Evolutionary conservation across 2,329 filamentous ascomycete genomes (phyloP), one percentile per base, ranked within the genome.

Genomic region (Nigrospora osmanthi): DNA sequence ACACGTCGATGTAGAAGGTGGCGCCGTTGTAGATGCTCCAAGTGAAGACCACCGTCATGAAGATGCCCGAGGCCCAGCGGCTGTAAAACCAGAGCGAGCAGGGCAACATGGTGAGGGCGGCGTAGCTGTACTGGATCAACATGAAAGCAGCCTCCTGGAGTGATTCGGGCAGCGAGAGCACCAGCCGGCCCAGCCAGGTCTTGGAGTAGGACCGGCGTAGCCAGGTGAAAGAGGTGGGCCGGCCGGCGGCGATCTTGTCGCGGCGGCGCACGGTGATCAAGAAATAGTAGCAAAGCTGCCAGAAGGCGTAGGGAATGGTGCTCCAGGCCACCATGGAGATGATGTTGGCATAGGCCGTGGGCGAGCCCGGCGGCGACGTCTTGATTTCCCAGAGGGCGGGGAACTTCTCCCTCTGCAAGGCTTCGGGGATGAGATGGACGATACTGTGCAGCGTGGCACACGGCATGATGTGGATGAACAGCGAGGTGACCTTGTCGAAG

Each of bases 391-490:
- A 89, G 52, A 95, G 80, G 12, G 90, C 91, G 1, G 91, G 90
- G 61, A 95, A 97, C 16, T 83, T 80, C 23, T 71, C 66, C 51
- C 75, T 70, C 58, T 94, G 85, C 36, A 77, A 63, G 17, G 81
- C 79, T 1, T 78, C 65, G 0, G 85, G 67, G 12, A 89, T 73
- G 16, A 97, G 73, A 62, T 98, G 93, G 14, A 95, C 87, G 13
- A 98, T 75, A 60, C 89, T 94, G 65, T 98, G 93, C 12, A 98
- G 76, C 1, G 90, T 88, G 6, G 87, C 91, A 53, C 90, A 95
- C 1, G 93, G 93, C 91, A 98, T 98, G 58, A 98, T 95, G 65
- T 98, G 93, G 55, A 98, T 96, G 69, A 98, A 98, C n/a, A 98
- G 76, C 61, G 88, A 93, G 12, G 90, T 94, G 49, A 97, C 89